A percentile compares a stretch with the other conserved stretches of the same genome.
phyloP scores from a whole-genome alignment of 169 alveolate genomes.

The Plasmodium berghei region DNA sequence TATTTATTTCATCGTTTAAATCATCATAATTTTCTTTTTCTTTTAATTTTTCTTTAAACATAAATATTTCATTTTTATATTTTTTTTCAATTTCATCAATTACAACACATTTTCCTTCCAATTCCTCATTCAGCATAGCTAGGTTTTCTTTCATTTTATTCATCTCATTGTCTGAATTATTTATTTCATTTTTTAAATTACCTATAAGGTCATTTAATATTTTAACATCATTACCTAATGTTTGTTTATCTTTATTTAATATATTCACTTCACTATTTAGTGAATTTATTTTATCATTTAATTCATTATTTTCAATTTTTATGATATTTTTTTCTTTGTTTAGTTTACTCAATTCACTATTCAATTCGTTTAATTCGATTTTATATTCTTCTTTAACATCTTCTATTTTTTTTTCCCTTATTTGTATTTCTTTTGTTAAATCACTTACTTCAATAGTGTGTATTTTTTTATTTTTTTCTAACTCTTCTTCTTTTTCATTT shows the following conservation, averaged over 20 bases:
- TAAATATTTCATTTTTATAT: constrained; percentile 24
- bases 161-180: constrained; percentile 13
- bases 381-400: constrained; percentile 12
- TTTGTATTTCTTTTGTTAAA: constrained; percentile 35
- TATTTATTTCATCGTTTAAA: constrained; percentile 9
- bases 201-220: constrained; percentile 5
- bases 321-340: constrained; percentile 17
- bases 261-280: constrained; percentile 21
- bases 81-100: constrained; percentile 31
- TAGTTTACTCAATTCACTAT: constrained; percentile 19
- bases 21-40: constrained; percentile 5
- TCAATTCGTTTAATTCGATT: constrained; percentile 13
- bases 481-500: constrained; percentile 41
- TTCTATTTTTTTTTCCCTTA: constrained; percentile 1
- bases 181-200: constrained; percentile 24
- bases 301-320: constrained; percentile 3
- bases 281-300: constrained; percentile 15
- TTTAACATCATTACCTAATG: constrained; percentile 7
- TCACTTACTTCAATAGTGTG: constrained; percentile 30
- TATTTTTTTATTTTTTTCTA: constrained; percentile 17
- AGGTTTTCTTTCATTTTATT: constrained; percentile 11
- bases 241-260: constrained; percentile 10
- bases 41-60: constrained; percentile 23
- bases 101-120: constrained; percentile 20
- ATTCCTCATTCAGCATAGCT: constrained; percentile 5